phyloP scores from a whole-genome alignment of 768 basidiomycete species.

The Rhodotorula diobovata region DNA sequence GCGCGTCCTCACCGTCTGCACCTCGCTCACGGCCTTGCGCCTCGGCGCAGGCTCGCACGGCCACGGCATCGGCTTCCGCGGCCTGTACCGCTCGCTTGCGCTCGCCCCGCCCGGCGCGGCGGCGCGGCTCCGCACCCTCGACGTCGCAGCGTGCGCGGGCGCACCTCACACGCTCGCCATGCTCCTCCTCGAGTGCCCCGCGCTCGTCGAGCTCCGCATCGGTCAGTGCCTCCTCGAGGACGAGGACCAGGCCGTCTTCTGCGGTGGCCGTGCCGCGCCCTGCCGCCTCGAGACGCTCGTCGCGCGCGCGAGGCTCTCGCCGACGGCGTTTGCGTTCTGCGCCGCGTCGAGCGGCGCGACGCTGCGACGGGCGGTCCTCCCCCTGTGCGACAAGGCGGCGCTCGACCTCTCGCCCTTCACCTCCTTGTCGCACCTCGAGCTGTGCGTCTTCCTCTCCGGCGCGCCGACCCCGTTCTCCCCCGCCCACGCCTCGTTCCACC shows the following conservation, averaged over 20 bases:
- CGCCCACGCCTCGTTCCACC: neutral
- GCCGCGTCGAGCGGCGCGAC: neutral
- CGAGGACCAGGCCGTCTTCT: slow-evolving; percentile 3
- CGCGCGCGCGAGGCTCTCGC: slow-evolving; percentile 1
- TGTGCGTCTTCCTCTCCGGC: slow-evolving; percentile 8
- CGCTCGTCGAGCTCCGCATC: slow-evolving; percentile 7
- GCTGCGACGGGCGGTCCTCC: neutral
- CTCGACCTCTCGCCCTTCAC: slow-evolving; percentile 7
- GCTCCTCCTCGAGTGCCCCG: neutral
- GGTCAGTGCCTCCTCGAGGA: slow-evolving; percentile 25
- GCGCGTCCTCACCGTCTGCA: neutral
- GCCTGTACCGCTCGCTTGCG: neutral
- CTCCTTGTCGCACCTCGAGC: slow-evolving; percentile 3
- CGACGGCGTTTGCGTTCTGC: slow-evolving; percentile 1
- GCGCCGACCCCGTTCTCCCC: neutral
- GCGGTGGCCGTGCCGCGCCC: neutral
- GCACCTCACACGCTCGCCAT: slow-evolving; percentile 21
- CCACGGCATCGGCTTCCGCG: slow-evolving; percentile 17
- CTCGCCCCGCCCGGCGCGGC: neutral
- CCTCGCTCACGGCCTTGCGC: neutral
- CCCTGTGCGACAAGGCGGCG: slow-evolving; percentile 6
- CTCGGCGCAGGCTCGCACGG: slow-evolving; percentile 22
- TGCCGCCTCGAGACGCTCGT: slow-evolving; percentile 3
- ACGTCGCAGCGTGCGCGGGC: slow-evolving; percentile 16
- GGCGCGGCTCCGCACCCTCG: neutral